These are phyloP conservation scores for Glycine tomentella DNA, from an alignment of 306 rosid species.

Conservation along the genomic window DNA sequence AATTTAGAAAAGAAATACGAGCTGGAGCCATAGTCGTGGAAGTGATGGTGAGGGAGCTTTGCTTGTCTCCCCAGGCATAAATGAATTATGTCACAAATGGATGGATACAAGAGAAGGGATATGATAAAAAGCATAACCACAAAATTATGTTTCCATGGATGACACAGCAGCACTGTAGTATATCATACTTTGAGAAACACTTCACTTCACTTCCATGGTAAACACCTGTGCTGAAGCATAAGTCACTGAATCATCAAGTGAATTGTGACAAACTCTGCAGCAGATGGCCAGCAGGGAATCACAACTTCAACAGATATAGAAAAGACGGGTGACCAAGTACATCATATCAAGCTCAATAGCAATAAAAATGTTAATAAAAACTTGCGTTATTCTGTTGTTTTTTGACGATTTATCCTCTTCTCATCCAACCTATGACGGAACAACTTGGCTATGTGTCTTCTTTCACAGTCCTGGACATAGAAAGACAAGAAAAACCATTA, in stretches of 20 bases:
- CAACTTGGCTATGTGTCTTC: conserved; percentile 91
- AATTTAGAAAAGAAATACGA: conserved; percentile 42
- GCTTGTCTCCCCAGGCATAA: conserved; percentile 56
- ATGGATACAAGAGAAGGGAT: conserved; percentile 48
- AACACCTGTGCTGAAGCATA: conserved; percentile 41
- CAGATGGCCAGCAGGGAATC: conserved; percentile 45
- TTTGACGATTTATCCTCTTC: conserved; percentile 52
- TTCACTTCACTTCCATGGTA: conserved; percentile 38
- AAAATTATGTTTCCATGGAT: conserved; percentile 46
- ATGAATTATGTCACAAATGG: conserved; percentile 54
- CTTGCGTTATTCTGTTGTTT: conserved; percentile 48
- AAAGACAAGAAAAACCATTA: conserved; percentile 35
- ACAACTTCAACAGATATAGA: conserved; percentile 47
- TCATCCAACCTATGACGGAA: conserved; percentile 87
- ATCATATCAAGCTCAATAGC: conserved; percentile 35
- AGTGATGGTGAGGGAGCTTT: conserved; percentile 47
- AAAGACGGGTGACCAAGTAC: conserved; percentile 43
- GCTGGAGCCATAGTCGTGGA: conserved; percentile 35
- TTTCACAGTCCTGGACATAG: conserved; percentile 81
- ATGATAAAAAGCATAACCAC: conserved; percentile 47
- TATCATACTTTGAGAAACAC: conserved; percentile 40
- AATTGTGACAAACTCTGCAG: conserved; percentile 42
- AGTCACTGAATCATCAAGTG: conserved; percentile 41
- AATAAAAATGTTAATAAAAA: conserved; percentile 34
- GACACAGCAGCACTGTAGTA: conserved; percentile 38